phyloP scores from a whole-genome alignment of 495 filamentous ascomycete genomes.

The Penicillium samsonianum region DNA sequence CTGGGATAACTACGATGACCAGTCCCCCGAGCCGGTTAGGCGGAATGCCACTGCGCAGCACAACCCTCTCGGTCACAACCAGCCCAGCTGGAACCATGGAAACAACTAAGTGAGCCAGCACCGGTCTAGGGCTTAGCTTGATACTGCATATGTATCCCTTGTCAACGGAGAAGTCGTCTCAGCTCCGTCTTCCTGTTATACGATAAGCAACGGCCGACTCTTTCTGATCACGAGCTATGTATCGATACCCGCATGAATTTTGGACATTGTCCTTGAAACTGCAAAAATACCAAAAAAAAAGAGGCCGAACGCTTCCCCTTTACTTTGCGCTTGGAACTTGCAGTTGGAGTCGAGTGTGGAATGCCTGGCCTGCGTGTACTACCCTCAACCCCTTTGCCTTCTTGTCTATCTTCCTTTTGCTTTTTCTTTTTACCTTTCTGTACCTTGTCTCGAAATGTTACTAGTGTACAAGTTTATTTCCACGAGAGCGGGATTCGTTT shows the following conservation, averaged over 20 bases:
- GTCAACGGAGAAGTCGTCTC: conserved; percentile 14
- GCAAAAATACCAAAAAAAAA: conserved; percentile 12
- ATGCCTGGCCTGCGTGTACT: conserved; percentile 23
- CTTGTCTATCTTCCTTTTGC: conserved; percentile 19
- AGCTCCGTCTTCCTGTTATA: conserved; percentile 34
- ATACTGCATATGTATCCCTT: neutral
- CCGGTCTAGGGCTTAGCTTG: neutral
- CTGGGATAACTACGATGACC: conserved; percentile 64
- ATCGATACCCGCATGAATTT: conserved; percentile 28
- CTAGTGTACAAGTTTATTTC: conserved; percentile 11
- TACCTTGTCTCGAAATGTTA: conserved; percentile 12
- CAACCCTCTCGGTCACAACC: conserved; percentile 25
- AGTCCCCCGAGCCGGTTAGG: conserved; percentile 16
- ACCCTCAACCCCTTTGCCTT: conserved; percentile 15
- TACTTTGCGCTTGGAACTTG: neutral
- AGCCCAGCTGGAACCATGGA: conserved; percentile 31
- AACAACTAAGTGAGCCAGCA: conserved; percentile 15
- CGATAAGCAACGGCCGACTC: conserved; percentile 24
- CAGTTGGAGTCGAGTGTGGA: neutral
- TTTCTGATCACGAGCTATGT: conserved; percentile 28
- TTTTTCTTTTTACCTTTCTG: conserved; percentile 8
- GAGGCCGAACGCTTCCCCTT: conserved; percentile 4
- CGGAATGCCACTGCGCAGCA: conserved; percentile 26
- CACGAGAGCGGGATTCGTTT: conserved; percentile 8
- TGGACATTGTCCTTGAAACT: conserved; percentile 8